A percentile compares a stretch with the other conserved stretches of the same genome.
These are phyloP conservation scores for Penicillium digitatum DNA, from an alignment of 2,329 filamentous ascomycete species.

Conservation along the genomic window DNA sequence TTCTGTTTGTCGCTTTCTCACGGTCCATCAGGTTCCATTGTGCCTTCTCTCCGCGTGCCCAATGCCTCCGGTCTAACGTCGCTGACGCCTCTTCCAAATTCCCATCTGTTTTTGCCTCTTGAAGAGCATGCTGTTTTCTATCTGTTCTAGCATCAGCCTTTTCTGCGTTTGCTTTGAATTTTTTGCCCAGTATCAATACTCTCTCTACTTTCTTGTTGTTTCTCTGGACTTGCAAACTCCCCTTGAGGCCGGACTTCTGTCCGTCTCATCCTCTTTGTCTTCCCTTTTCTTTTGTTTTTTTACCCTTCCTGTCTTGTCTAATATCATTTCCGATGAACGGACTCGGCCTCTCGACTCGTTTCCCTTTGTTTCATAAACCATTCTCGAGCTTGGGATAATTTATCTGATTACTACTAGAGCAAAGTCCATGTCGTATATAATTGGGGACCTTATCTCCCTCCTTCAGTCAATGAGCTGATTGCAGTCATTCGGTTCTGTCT, in stretches of 20 bases:
- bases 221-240: neutral
- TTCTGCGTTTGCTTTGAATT: constrained; percentile 16
- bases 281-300: constrained; percentile 10
- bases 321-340: constrained; percentile 26
- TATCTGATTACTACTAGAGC: constrained; percentile 7
- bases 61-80: constrained; percentile 23
- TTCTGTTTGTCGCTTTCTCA: constrained; percentile 9
- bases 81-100: constrained; percentile 23
- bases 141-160: constrained; percentile 28
- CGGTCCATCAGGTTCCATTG: constrained; percentile 6
- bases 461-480: neutral
- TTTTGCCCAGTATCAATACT: constrained; percentile 20
- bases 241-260: neutral
- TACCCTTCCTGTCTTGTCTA: constrained; percentile 21
- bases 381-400: constrained; percentile 15
- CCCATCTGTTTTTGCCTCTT: constrained; percentile 25
- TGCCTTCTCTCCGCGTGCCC: constrained; percentile 14
- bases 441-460: too few relatives aligned
- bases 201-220: constrained; percentile 12
- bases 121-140: constrained; percentile 24
- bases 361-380: constrained; percentile 20
- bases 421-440: neutral
- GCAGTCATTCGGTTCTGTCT: neutral
- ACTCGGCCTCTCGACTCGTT: constrained; percentile 20
- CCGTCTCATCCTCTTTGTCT: constrained; percentile 1